phyloP scores from a whole-genome alignment of 164 flowering plant genomes.

The Stephania cephalantha region DNA sequence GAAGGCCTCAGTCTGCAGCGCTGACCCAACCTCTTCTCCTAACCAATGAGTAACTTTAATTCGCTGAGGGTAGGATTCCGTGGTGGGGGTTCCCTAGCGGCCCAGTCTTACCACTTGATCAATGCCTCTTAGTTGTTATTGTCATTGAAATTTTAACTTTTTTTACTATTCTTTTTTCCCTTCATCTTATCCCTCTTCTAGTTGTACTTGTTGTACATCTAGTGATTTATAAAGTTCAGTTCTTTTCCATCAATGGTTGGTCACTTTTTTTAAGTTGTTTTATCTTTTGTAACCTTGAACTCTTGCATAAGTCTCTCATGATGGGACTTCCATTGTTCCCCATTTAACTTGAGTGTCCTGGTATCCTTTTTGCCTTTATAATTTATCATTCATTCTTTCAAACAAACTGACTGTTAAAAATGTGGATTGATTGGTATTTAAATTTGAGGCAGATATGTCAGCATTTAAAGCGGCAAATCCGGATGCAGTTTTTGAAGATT shows the following conservation, averaged over 20 bases:
- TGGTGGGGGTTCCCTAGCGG: neutral
- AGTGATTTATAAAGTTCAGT: neutral
- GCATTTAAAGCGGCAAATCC: slow-evolving; percentile 99
- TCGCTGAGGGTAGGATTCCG: neutral
- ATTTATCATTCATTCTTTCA: neutral
- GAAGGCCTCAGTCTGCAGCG: neutral
- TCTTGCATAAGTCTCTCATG: neutral
- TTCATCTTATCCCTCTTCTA: neutral
- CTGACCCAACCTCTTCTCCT: neutral
- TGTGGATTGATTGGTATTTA: neutral
- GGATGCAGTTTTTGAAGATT: slow-evolving; percentile 89
- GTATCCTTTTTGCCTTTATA: neutral
- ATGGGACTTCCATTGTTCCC: neutral
- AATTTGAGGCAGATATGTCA: slow-evolving; percentile 71
- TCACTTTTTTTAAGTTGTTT: neutral
- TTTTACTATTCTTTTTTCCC: neutral
- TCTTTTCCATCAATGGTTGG: neutral
- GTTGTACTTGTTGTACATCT: neutral
- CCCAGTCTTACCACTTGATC: neutral
- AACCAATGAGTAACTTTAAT: neutral
- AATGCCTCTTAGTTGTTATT: too few relatives aligned
- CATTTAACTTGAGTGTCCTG: neutral
- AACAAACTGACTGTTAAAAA: neutral
- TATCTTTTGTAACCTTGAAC: neutral
- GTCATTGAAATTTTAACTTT: neutral